Evolutionary conservation across 768 basidiomycete genomes (phyloP).

Genomic region (Tephrocybe sp.): DNA sequence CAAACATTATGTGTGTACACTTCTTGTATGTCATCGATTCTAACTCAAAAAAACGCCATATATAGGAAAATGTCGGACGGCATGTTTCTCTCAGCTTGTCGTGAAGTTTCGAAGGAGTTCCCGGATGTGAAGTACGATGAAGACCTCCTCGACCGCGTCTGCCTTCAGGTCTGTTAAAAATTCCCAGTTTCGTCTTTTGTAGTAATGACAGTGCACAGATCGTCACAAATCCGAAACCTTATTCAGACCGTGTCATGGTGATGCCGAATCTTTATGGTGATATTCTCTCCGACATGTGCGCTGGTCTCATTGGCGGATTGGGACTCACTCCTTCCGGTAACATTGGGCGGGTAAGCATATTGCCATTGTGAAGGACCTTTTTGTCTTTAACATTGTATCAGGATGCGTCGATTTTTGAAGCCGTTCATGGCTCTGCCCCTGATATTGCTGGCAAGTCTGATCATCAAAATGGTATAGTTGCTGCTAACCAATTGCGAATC

Average conservation of each 20-base stretch:
- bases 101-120: conserved; percentile 94
- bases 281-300: conserved; percentile 97
- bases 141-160: conserved; percentile 94
- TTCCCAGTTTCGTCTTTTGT: neutral
- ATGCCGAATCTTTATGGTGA: conserved; percentile 99
- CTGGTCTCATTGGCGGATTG: conserved; percentile 96
- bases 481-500: conserved; percentile 4
- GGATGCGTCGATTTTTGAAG: conserved; percentile 99
- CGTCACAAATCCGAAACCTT: conserved; percentile 91
- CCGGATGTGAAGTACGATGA: conserved; percentile 94
- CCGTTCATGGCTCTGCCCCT: conserved; percentile 99
- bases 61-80: conserved; percentile 99
- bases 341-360: conserved; percentile 77
- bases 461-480: neutral
- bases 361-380: neutral
- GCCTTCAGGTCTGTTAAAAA: conserved; percentile 66
- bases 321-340: conserved; percentile 98
- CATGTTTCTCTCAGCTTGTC: conserved; percentile 98
- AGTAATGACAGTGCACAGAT: conserved; percentile 44
- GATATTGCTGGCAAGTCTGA: conserved; percentile 83
- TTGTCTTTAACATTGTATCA: conserved; percentile 31
- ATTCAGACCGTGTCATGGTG: conserved; percentile 97
- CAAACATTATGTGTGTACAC: conserved; percentile 89
- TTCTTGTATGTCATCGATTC: conserved; percentile 11
- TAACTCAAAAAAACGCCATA: neutral